These are phyloP conservation scores for Amanita pseudoporphyria DNA, from an alignment of 768 basidiomycete genomes.

Conservation along the genomic window DNA sequence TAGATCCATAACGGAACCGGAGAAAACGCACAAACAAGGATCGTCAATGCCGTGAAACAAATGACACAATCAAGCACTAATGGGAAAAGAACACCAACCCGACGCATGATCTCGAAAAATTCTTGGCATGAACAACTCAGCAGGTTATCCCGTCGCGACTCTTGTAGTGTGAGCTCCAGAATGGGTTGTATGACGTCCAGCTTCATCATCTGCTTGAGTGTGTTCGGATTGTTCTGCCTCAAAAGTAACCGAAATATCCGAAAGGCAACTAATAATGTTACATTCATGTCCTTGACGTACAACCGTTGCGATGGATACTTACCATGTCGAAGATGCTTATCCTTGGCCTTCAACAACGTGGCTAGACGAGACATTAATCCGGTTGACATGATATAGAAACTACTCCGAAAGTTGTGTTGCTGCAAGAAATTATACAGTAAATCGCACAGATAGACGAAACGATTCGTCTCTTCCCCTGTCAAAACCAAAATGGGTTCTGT, in stretches of 20 bases:
- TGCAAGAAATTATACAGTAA: constrained; percentile 79
- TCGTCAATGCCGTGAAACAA: constrained; percentile 4
- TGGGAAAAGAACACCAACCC: constrained; percentile 40
- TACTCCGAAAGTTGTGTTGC: constrained; percentile 88
- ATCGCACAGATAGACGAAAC: constrained; percentile 86
- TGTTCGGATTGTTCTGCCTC: constrained; percentile 71
- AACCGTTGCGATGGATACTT: constrained; percentile 20
- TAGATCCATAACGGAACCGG: constrained; percentile 3
- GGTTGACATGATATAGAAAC: constrained; percentile 81
- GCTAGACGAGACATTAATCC: constrained; percentile 68
- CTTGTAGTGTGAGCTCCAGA: constrained; percentile 72
- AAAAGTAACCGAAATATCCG: constrained; percentile 86
- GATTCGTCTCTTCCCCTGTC: constrained; percentile 68
- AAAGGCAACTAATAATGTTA: constrained; percentile 57
- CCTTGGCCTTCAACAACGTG: constrained; percentile 67
- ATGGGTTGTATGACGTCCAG: constrained; percentile 78
- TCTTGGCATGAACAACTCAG: constrained; percentile 94
- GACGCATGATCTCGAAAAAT: constrained; percentile 85
- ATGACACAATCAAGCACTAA: constrained; percentile 4
- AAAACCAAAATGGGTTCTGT: constrained; percentile 46
- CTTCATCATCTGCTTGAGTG: constrained; percentile 70
- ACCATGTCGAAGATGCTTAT: constrained; percentile 93
- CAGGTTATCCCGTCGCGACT: constrained; percentile 84
- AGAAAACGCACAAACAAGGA: constrained; percentile 3
- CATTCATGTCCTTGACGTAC: constrained; percentile 1